Conservation (phyloP, 176 grass and related monocot species). For the Puccinellia tenuiflora region DNA sequence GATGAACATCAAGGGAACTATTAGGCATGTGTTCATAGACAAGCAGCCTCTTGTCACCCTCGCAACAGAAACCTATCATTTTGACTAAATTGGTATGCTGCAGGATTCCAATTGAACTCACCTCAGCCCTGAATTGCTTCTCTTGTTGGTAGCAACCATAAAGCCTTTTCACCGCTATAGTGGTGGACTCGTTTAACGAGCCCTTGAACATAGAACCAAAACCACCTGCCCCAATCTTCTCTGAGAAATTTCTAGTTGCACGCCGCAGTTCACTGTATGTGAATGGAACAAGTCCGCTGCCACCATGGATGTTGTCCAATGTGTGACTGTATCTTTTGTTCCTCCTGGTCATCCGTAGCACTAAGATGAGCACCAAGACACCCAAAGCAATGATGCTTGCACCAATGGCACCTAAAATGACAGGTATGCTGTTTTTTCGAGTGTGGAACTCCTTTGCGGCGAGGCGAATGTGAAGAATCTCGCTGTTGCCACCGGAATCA, state of each 20-base stretch:
- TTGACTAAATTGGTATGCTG: slow-evolving; percentile 11
- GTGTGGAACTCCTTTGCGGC: neutral
- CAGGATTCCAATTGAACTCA: slow-evolving; percentile 17
- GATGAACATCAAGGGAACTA: neutral
- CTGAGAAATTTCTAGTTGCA: neutral
- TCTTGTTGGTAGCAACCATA: neutral
- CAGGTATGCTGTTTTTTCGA: neutral
- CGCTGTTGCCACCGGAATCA: neutral
- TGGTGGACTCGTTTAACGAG: neutral
- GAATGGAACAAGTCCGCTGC: neutral
- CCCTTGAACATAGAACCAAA: slow-evolving; percentile 19
- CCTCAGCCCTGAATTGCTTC: slow-evolving; percentile 24
- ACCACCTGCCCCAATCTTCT: neutral
- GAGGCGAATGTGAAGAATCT: slow-evolving; percentile 6
- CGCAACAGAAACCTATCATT: neutral
- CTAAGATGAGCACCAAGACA: neutral
- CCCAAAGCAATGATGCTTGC: neutral
- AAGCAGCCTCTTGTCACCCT: neutral
- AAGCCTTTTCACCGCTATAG: slow-evolving; percentile 19
- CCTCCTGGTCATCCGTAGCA: neutral
- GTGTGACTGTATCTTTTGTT: neutral
- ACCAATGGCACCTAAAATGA: neutral
- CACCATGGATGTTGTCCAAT: neutral
- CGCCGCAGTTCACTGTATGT: neutral
- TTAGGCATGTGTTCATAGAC: slow-evolving; percentile 19